phyloP scores from a whole-genome alignment of 2,329 filamentous ascomycete genomes.

The Botrytis elliptica region DNA sequence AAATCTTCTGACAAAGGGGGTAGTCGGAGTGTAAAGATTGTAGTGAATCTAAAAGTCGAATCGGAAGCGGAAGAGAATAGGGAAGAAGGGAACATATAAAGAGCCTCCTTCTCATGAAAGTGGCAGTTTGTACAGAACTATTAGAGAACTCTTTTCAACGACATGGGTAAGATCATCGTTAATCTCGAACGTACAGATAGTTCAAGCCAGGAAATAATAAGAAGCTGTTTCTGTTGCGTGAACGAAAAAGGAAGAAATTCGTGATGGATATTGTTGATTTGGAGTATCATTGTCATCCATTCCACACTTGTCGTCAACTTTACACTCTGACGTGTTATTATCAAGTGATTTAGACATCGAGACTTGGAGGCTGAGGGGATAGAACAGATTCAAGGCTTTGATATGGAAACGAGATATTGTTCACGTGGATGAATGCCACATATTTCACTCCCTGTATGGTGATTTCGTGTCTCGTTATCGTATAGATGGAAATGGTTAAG shows the following conservation, averaged over 20 bases:
- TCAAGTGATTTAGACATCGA: background rate
- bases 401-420: background rate
- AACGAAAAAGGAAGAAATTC: background rate
- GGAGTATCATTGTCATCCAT: background rate
- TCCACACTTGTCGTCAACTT: background rate
- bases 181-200: fast-evolving
- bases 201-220: background rate
- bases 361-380: background rate
- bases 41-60: background rate
- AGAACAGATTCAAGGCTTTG: background rate
- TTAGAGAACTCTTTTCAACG: fast-evolving
- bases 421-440: background rate
- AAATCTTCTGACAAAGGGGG: background rate
- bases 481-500: background rate
- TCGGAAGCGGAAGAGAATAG: background rate
- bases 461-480: no score
- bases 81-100: background rate
- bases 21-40: background rate
- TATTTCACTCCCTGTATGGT: background rate
- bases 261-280: background rate
- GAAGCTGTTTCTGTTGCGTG: background rate
- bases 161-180: background rate
- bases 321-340: background rate
- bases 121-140: fast-evolving
- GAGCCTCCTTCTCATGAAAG: background rate